Conservation (phyloP, 1,284 basidiomycete species). For the Heterobasidion occidentale region DNA sequence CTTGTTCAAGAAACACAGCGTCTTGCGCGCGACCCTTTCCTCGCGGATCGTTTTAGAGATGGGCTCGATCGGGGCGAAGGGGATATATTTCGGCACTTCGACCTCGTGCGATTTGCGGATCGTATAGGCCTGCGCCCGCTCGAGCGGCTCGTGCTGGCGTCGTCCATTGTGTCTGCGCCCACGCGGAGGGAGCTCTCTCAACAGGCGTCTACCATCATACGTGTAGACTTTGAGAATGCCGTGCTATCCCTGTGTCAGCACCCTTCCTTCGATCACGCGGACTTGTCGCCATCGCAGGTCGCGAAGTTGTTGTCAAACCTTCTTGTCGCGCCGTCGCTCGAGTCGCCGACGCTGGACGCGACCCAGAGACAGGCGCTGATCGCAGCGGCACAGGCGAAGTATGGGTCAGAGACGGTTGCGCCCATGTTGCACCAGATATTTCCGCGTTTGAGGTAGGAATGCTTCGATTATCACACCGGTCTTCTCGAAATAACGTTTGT, state of each 20-base stretch:
- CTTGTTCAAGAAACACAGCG: constrained; percentile 83
- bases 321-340: constrained; percentile 57
- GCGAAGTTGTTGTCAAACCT: constrained; percentile 76
- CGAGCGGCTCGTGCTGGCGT: constrained; percentile 69
- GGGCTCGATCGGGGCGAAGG: constrained; percentile 80
- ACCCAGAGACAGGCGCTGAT: constrained; percentile 68
- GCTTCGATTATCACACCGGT: constrained; percentile 9
- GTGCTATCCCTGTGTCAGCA: constrained; percentile 64
- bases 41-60: constrained; percentile 81
- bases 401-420: constrained; percentile 48
- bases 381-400: constrained; percentile 66
- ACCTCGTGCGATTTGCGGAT: constrained; percentile 72
- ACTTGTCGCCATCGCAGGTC: constrained; percentile 66
- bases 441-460: constrained; percentile 52
- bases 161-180: constrained; percentile 63
- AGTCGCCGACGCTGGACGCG: constrained; percentile 61
- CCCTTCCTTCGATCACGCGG: constrained; percentile 73
- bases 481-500: constrained; percentile 7
- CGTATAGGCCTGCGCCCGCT: constrained; percentile 71
- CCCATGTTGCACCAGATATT: constrained; percentile 50
- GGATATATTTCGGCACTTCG: constrained; percentile 72
- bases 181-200: constrained; percentile 63
- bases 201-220: constrained; percentile 63
- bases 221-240: constrained; percentile 70
- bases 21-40: constrained; percentile 78